Evolutionary conservation across 176 grass and related monocot genomes (phyloP).

Genomic region (Zea luxurians): DNA sequence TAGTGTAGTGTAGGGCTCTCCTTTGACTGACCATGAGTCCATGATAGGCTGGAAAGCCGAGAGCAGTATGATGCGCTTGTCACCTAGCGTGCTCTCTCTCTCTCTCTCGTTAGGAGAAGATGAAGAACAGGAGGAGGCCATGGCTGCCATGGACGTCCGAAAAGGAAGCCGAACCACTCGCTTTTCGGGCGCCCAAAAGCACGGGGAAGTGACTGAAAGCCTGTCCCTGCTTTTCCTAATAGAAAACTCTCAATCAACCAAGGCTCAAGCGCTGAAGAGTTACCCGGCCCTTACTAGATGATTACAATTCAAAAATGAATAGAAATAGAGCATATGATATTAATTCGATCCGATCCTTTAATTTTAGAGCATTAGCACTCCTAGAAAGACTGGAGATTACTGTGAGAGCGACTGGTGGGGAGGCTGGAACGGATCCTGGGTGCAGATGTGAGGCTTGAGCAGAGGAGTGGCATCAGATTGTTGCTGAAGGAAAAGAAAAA

Average conservation of each 20-base stretch:
- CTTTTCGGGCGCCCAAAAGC: conserved; percentile 26
- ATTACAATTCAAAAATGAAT: too few species aligned
- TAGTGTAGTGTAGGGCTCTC: background rate
- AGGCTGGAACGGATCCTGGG: background rate
- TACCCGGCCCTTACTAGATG: background rate
- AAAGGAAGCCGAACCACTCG: conserved; percentile 4
- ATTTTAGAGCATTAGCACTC: too few species aligned
- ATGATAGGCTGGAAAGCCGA: conserved; percentile 49
- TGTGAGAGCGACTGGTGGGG: background rate
- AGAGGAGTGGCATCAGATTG: background rate
- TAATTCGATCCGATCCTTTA: too few species aligned
- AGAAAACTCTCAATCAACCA: background rate
- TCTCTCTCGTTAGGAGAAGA: too few species aligned
- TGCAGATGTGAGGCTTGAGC: background rate
- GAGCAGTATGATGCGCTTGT: conserved; percentile 42
- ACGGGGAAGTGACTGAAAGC: conserved; percentile 14
- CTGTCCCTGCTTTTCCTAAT: background rate
- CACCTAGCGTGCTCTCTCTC: conserved; percentile 21
- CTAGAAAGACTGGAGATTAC: too few species aligned
- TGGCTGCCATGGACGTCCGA: conserved; percentile 1
- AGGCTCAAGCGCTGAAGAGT: background rate
- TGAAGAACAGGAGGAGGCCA: background rate
- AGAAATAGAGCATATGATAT: too few species aligned
- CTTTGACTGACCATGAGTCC: conserved; percentile 34
- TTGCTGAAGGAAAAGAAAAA: background rate